phyloP scores from a whole-genome alignment of 164 flowering plant genomes.

The Vitis cinerea region DNA sequence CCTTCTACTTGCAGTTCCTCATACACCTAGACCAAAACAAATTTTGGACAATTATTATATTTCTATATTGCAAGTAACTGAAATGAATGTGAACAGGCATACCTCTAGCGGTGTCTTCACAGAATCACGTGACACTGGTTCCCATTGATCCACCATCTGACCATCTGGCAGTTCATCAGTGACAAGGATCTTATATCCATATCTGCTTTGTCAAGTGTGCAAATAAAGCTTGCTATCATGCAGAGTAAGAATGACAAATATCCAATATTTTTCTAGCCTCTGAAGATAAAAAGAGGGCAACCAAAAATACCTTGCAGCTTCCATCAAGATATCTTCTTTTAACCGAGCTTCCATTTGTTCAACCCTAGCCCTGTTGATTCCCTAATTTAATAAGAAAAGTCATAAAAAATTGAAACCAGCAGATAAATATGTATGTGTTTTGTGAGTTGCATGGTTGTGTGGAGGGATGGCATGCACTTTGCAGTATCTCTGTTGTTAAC shows the following conservation, averaged over 20 bases:
- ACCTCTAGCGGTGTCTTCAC: conserved; percentile 93
- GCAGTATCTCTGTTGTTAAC: background rate
- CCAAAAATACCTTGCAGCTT: conserved; percentile 72
- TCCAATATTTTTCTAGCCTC: too few relatives aligned
- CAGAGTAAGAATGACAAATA: conserved; percentile 7
- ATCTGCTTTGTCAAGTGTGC: conserved; percentile 53
- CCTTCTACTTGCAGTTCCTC: conserved; percentile 72
- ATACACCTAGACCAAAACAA: conserved; percentile 56
- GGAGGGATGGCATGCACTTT: too few relatives aligned
- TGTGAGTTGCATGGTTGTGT: too few relatives aligned
- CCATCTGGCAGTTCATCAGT: conserved; percentile 99
- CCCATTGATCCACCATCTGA: conserved; percentile 99
- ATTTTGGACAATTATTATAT: background rate
- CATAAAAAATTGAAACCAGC: background rate
- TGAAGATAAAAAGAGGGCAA: conserved; percentile 2
- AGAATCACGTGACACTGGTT: conserved; percentile 74
- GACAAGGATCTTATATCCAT: conserved; percentile 98
- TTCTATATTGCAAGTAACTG: background rate
- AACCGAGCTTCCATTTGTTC: conserved; percentile 96
- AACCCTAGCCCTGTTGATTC: conserved; percentile 86
- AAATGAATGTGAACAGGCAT: conserved; percentile 9
- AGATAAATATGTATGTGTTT: too few relatives aligned
- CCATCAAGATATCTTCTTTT: conserved; percentile 78
- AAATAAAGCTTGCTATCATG: conserved; percentile 26
- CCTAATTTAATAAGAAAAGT: conserved; percentile 39